These are phyloP conservation scores for Xylariaceae sp. DNA, from an alignment of 2,329 filamentous ascomycete species.

Conservation along the genomic window DNA sequence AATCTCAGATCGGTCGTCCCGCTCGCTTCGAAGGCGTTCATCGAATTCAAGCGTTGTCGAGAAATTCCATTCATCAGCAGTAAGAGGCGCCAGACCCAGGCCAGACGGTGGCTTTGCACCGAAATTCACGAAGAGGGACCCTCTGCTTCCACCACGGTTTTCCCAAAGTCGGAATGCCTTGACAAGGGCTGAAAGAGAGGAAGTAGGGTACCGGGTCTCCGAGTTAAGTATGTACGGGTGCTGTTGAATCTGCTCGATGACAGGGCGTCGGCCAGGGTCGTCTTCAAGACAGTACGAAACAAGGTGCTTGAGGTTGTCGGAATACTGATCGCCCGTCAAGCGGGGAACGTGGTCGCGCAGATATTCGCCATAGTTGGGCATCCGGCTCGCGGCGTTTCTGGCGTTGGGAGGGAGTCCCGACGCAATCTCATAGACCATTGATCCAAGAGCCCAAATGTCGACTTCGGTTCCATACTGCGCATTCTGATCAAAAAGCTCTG, in stretches of 20 bases:
- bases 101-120: slow-evolving; percentile 51
- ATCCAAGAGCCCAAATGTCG: slow-evolving; percentile 82
- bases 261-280: slow-evolving; percentile 61
- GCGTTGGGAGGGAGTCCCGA: slow-evolving; percentile 70
- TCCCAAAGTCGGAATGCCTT: slow-evolving; percentile 72
- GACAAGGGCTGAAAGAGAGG: slow-evolving; percentile 59
- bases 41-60: slow-evolving; percentile 62
- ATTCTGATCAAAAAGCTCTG: slow-evolving; percentile 63
- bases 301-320: slow-evolving; percentile 60
- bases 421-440: slow-evolving; percentile 75
- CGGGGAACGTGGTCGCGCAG: slow-evolving; percentile 59
- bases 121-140: slow-evolving; percentile 55
- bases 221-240: slow-evolving; percentile 66
- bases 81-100: slow-evolving; percentile 40
- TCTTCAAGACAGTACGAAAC: slow-evolving; percentile 68
- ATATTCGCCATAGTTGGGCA: slow-evolving; percentile 49
- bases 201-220: slow-evolving; percentile 56
- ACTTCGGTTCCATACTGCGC: slow-evolving; percentile 65
- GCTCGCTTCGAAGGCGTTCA: slow-evolving; percentile 47
- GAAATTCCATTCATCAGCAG: slow-evolving; percentile 62
- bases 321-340: slow-evolving; percentile 67
- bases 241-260: slow-evolving; percentile 62
- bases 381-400: slow-evolving; percentile 43
- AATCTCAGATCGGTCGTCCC: slow-evolving; percentile 39
- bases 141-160: slow-evolving; percentile 63